Percentiles rank a stretch among this genome's conserved stretches.
Conservation (phyloP, 2,329 filamentous ascomycete genomes). For the Chaetomium strumarium region DNA sequence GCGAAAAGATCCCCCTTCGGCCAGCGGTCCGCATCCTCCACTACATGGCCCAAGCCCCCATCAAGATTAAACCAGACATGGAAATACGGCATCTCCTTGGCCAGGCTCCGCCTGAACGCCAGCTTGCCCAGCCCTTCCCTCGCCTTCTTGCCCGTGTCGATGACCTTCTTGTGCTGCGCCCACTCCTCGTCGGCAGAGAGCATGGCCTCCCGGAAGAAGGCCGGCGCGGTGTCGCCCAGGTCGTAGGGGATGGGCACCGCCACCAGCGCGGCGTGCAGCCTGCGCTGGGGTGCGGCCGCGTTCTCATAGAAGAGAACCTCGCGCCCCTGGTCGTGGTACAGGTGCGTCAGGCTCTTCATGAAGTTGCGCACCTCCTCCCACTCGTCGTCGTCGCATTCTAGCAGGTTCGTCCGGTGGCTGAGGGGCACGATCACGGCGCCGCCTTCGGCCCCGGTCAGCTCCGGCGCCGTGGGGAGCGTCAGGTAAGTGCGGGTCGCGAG, state of each 20-base stretch:
- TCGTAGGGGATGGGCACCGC: slow-evolving; percentile 85
- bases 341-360: slow-evolving; percentile 90
- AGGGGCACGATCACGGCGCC: slow-evolving; percentile 86
- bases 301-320: slow-evolving; percentile 98
- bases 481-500: slow-evolving; percentile 81
- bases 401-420: slow-evolving; percentile 77
- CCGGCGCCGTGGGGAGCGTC: slow-evolving; percentile 83
- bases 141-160: slow-evolving; percentile 69
- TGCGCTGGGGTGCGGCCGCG: slow-evolving; percentile 71
- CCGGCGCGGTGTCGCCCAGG: slow-evolving; percentile 84
- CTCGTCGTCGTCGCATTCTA: slow-evolving; percentile 98
- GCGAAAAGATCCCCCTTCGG: slow-evolving; percentile 90
- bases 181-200: slow-evolving; percentile 84
- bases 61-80: slow-evolving; percentile 94
- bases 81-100: slow-evolving; percentile 98
- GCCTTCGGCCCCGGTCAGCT: slow-evolving; percentile 64
- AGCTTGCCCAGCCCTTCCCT: slow-evolving; percentile 66
- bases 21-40: slow-evolving; percentile 82
- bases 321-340: slow-evolving; percentile 90
- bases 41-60: slow-evolving; percentile 84
- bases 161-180: slow-evolving; percentile 91
- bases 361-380: slow-evolving; percentile 99
- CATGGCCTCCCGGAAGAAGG: slow-evolving; percentile 94
- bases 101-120: slow-evolving; percentile 76
- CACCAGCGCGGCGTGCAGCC: slow-evolving; percentile 77